phyloP scores from a whole-genome alignment of 805 yeast genomes.

The Candida nonsorbophila region DNA sequence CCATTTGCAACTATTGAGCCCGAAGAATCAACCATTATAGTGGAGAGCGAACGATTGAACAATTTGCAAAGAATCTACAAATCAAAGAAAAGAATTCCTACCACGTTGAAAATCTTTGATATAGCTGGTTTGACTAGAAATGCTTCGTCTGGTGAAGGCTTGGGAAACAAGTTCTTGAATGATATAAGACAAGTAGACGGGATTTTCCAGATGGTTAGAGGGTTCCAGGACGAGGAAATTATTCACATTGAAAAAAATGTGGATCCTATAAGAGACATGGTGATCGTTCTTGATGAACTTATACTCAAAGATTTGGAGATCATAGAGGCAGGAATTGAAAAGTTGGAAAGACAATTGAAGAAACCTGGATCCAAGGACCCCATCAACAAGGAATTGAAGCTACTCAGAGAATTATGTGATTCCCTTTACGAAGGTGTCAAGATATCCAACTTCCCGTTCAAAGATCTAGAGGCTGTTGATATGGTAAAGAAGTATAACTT shows the following conservation, averaged over 20 bases:
- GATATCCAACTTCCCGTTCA: constrained; percentile 58
- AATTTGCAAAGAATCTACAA: constrained; percentile 42
- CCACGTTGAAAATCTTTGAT: constrained; percentile 55
- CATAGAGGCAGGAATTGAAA: constrained; percentile 46
- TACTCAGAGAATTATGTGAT: constrained; percentile 27
- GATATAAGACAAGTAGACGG: constrained; percentile 72
- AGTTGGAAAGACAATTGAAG: constrained; percentile 19
- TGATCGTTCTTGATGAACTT: constrained; percentile 60
- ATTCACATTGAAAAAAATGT: constrained; percentile 55
- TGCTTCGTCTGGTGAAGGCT: constrained; percentile 59
- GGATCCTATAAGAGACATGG: constrained; percentile 59
- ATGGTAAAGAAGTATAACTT: constrained; percentile 67
- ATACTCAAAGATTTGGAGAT: constrained; percentile 57
- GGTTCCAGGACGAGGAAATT: constrained; percentile 59
- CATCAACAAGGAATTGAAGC: constrained; percentile 21
- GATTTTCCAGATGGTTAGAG: constrained; percentile 62
- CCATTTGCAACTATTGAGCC: constrained; percentile 79
- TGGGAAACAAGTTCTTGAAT: constrained; percentile 68
- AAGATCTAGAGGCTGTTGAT: constrained; percentile 52
- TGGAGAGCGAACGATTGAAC: constrained; percentile 47
- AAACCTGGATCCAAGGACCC: constrained; percentile 23
- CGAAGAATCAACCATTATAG: constrained; percentile 55
- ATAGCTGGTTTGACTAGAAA: constrained; percentile 69
- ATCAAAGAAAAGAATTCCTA: constrained; percentile 48
- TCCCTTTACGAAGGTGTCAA: constrained; percentile 47